These are phyloP conservation scores for Grigorovia jiainica DNA, from an alignment of 805 yeast species.

Conservation along the genomic window DNA sequence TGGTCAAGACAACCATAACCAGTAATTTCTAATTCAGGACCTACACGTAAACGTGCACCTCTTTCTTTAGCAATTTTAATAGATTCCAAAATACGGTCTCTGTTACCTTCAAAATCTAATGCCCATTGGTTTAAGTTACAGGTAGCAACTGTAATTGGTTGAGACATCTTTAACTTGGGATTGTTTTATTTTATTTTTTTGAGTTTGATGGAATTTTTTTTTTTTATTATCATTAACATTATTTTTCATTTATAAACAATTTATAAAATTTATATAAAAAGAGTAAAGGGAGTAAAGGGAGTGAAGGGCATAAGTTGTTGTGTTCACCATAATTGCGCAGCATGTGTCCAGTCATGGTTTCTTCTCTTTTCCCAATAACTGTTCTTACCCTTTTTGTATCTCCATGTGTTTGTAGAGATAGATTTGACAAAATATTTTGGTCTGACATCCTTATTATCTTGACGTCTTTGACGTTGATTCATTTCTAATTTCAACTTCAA, in stretches of 20 bases:
- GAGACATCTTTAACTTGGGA: constrained; percentile 49
- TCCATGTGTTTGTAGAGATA: constrained; percentile 40
- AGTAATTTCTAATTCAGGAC: constrained; percentile 91
- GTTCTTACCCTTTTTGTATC: constrained; percentile 43
- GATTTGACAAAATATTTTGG: constrained; percentile 55
- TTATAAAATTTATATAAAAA: too few relatives aligned
- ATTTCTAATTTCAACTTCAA: constrained; percentile 65
- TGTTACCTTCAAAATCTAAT: constrained; percentile 91
- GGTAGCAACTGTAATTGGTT: constrained; percentile 79
- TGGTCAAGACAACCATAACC: constrained; percentile 96
- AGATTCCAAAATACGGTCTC: constrained; percentile 80
- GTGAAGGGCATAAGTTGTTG: too few relatives aligned
- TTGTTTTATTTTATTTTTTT: background rate
- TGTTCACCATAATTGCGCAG: constrained; percentile 51
- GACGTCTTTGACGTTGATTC: constrained; percentile 69
- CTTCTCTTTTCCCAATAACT: constrained; percentile 78
- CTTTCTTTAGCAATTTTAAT: constrained; percentile 64
- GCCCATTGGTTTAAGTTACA: constrained; percentile 99
- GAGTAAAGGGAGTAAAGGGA: background rate
- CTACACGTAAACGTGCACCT: constrained; percentile 81
- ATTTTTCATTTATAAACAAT: too few relatives aligned
- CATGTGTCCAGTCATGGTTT: constrained; percentile 49
- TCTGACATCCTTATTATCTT: constrained; percentile 37
- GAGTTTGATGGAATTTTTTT: too few relatives aligned
- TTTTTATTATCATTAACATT: too few relatives aligned